phyloP scores from a whole-genome alignment of 352 stramenopile species.

The Phytophthora tubulina region DNA sequence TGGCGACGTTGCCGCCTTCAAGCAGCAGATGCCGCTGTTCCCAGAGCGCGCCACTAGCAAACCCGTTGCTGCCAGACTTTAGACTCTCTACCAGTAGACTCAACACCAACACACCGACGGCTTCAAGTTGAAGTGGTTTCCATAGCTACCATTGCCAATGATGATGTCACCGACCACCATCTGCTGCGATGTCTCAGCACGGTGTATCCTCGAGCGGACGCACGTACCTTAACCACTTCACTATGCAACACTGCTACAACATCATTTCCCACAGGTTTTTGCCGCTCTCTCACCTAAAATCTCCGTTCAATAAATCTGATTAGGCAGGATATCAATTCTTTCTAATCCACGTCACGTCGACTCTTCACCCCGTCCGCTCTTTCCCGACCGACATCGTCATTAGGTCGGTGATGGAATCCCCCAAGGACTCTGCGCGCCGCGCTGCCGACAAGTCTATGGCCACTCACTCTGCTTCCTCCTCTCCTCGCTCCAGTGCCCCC shows the following conservation, averaged over 20 bases:
- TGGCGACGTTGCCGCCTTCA: constrained; percentile 63
- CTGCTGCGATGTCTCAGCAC: constrained; percentile 12
- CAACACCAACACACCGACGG: neutral
- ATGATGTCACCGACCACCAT: constrained; percentile 25
- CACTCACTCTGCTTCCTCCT: constrained; percentile 26
- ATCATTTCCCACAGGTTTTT: neutral
- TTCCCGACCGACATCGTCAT: neutral
- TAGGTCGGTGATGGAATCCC: constrained; percentile 19
- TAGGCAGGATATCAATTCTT: neutral
- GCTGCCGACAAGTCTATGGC: constrained; percentile 7
- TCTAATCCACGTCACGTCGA: too few species aligned
- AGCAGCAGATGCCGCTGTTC: constrained; percentile 75
- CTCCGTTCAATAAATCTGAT: neutral
- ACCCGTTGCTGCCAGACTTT: constrained; percentile 24
- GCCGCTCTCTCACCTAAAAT: neutral
- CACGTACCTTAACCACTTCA: neutral
- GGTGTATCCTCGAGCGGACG: constrained; percentile 3
- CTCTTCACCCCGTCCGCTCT: too few species aligned
- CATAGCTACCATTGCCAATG: neutral
- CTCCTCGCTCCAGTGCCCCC: constrained; percentile 18
- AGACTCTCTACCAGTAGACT: constrained; percentile 1
- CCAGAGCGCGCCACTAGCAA: constrained; percentile 52
- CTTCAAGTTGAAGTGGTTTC: constrained; percentile 15
- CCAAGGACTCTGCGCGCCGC: constrained; percentile 18
- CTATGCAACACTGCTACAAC: neutral